Base-by-base conservation (phyloP, 352 stramenopile genomes). In the Phytopythium oedochilum region DNA sequence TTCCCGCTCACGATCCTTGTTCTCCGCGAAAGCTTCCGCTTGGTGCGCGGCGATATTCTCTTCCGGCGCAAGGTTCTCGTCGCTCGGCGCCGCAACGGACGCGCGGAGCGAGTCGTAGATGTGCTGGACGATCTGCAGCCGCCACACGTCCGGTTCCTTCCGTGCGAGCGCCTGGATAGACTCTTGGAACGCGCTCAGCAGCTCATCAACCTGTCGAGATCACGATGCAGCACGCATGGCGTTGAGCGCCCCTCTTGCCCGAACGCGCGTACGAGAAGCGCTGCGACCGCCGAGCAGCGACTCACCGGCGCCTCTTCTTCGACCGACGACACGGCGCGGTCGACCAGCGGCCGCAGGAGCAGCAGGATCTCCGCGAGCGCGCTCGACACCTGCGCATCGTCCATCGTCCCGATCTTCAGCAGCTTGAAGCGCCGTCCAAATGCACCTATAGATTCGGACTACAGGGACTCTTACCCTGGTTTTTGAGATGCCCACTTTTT, bases 121-220 rank as follows among this genome's bases (percentile, higher is more conserved):
- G 32, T 55, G 67, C 32, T 82, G 31, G 17, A 79, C 67, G 28
- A 86, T 46, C 14, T 63, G 61, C 26, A 87, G 55, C 51, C 87
- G 61, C 78, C 78, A 89, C 43, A 87, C 84, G 0, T 59, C 61
- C 23, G 75, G 72, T 49, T 89, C 78, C 6, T 70, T 56, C 0
- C 43, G 20, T 14, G 71, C 53, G 4, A 85, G 46, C 25, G 47
- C 52, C 32, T 71, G 18, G 14, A 87, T 44, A 1, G 53, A 70
- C 3, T 18, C 44, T 35, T 72, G 58, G 28, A 89, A 87, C 17
- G 34, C 28, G 15, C 25, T n/a, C 20, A 84, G 32, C 28, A 71
- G 11, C 26, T 49, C 64, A 20, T 63, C 59, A 5, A 81, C 49
- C 70, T 81, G 40, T 5, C 20, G 5, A 55, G 17, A 28, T n/a